These are phyloP conservation scores for Trametes meyenii DNA, from an alignment of 768 basidiomycete genomes.

Conservation along the genomic window DNA sequence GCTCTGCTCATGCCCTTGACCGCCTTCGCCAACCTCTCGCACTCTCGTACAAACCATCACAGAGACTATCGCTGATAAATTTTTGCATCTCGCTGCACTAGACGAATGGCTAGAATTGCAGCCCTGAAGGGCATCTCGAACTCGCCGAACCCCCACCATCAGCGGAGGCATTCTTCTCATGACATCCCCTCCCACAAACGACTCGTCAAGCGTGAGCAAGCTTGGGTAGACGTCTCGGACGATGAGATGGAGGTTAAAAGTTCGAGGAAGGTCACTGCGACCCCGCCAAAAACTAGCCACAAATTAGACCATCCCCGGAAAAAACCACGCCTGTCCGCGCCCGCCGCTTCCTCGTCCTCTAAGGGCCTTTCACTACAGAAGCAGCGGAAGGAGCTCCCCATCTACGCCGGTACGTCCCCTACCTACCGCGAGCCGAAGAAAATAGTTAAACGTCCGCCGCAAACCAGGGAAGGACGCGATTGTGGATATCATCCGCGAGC, in stretches of 20 bases:
- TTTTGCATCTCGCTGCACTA: no score
- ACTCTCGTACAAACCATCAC: slow-evolving; percentile 14
- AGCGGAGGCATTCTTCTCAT: slow-evolving; percentile 10
- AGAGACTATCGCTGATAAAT: neutral
- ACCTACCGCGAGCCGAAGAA: neutral
- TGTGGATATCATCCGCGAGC: slow-evolving; percentile 67
- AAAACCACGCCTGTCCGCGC: slow-evolving; percentile 19
- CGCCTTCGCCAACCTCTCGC: neutral
- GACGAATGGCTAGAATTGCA: slow-evolving; percentile 22
- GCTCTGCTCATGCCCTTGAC: slow-evolving; percentile 13
- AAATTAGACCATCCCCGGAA: slow-evolving; percentile 13
- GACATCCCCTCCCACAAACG: slow-evolving; percentile 13
- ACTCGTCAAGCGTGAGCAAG: slow-evolving; percentile 26
- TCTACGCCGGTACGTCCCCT: slow-evolving; percentile 63
- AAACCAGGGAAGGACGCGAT: slow-evolving; percentile 74
- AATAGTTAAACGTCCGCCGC: neutral
- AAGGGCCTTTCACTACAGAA: slow-evolving; percentile 47
- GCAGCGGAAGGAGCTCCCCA: slow-evolving; percentile 74
- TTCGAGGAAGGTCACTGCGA: slow-evolving; percentile 1
- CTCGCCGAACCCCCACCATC: slow-evolving; percentile 4
- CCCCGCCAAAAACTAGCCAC: slow-evolving; percentile 2
- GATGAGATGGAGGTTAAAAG: slow-evolving; percentile 30
- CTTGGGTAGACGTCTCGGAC: slow-evolving; percentile 34
- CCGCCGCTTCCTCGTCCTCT: slow-evolving; percentile 9
- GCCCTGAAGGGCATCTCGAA: slow-evolving; percentile 29